These are phyloP conservation scores for Diatrype stigma DNA, from an alignment of 2,329 filamentous ascomycete genomes.

Conservation along the genomic window DNA sequence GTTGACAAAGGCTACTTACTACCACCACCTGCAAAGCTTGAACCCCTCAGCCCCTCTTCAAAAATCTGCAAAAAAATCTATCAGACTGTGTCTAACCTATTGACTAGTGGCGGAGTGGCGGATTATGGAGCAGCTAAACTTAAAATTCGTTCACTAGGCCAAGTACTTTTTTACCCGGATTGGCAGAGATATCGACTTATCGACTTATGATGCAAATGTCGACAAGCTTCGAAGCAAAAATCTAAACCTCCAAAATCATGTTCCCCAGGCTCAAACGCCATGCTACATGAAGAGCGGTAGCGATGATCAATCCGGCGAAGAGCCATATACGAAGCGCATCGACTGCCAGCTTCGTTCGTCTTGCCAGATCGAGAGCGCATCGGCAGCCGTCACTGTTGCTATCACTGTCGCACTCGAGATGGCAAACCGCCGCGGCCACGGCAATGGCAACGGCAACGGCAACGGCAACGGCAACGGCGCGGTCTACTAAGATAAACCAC, in stretches of 20 bases:
- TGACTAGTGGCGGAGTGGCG: too few relatives aligned
- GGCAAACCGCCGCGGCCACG: constrained; percentile 30
- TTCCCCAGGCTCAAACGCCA: constrained; percentile 9
- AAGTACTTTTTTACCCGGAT: too few relatives aligned
- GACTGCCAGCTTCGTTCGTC: constrained; percentile 45
- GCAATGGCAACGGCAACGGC: constrained; percentile 18
- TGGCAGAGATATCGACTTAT: not conserved
- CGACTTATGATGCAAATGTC: not conserved
- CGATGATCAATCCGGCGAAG: constrained; percentile 36
- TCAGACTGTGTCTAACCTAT: too few relatives aligned
- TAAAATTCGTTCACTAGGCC: not conserved
- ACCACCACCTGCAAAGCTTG: too few relatives aligned
- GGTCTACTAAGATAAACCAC: constrained; percentile 11
- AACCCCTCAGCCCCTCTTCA: too few relatives aligned
- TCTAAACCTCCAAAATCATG: not conserved
- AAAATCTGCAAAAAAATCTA: too few relatives aligned
- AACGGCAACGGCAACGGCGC: constrained; percentile 17
- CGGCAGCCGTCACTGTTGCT: constrained; percentile 23
- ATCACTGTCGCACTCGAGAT: constrained; percentile 33
- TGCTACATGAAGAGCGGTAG: constrained; percentile 22
- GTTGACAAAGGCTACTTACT: too few relatives aligned
- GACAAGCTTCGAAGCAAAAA: not conserved
- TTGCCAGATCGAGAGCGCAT: constrained; percentile 44
- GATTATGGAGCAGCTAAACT: too few relatives aligned
- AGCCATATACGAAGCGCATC: constrained; percentile 37